Evolutionary conservation across 495 filamentous ascomycete genomes (phyloP).

Genomic region (Penicillium lagena): DNA sequence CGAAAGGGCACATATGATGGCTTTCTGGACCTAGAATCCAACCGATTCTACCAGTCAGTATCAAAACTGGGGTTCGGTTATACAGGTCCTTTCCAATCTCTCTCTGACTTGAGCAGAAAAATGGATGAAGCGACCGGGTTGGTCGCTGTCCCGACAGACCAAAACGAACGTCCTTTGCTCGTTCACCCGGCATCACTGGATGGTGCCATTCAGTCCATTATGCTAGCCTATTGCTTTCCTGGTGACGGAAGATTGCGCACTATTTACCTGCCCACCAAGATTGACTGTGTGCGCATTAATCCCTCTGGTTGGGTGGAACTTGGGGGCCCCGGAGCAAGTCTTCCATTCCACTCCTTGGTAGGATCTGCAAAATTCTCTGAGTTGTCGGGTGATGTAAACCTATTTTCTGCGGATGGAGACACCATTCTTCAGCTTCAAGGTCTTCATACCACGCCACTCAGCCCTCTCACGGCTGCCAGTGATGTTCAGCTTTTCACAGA

Average conservation of each 20-base stretch:
- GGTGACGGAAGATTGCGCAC: conserved; percentile 21
- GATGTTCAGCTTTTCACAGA: conserved; percentile 19
- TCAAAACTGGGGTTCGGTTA: conserved; percentile 25
- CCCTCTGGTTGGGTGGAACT: conserved; percentile 13
- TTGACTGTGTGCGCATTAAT: conserved; percentile 40
- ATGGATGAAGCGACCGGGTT: conserved; percentile 16
- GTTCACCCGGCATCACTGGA: conserved; percentile 38
- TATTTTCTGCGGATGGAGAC: conserved; percentile 10
- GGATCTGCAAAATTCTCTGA: conserved; percentile 8
- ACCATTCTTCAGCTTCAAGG: conserved; percentile 19
- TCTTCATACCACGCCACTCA: conserved; percentile 18
- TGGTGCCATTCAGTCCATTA: conserved; percentile 33
- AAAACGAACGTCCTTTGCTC: conserved; percentile 1
- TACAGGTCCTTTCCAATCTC: conserved; percentile 19
- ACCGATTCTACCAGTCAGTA: conserved; percentile 37
- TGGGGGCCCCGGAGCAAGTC: conserved; percentile 2
- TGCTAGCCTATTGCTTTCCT: conserved; percentile 32
- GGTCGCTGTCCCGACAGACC: conserved; percentile 9
- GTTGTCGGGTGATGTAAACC: conserved; percentile 20
- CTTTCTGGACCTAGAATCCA: conserved; percentile 26
- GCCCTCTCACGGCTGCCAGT: conserved; percentile 7
- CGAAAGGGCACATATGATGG: background rate
- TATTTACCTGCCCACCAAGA: conserved; percentile 20
- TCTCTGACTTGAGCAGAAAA: conserved; percentile 15
- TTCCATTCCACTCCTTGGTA: conserved; percentile 14